Evolutionary conservation across 176 grass and related monocot species (phyloP), one percentile per base, ranked within the genome.

Genomic region (Oropetium thomaeum): DNA sequence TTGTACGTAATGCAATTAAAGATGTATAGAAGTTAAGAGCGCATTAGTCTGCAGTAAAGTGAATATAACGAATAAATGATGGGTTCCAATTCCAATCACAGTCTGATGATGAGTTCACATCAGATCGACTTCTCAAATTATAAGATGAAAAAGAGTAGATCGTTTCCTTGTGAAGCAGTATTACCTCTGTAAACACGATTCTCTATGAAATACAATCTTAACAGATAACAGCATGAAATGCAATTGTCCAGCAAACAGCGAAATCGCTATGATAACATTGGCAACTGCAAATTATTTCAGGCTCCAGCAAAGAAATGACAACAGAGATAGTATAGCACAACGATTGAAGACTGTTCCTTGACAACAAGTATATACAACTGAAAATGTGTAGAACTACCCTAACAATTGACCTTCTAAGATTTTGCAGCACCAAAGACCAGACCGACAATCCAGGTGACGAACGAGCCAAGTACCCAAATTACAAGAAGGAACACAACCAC

Each of bases 401-500:
- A 53, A 53, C n/a, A 15, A 51, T 10, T 17, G 15, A 53, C 20
- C 28, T 48, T 20, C 79, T 92, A 92, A 43, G 89, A 76, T 72
- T 85, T 89, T 4, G 81, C 84, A 70, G 58, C 84, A 60, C 79
- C 84, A 30, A 86, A 70, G 31, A 79, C 73, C 45, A 99, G 67
- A 77, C 96, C 82, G 22, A 74, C 41, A 51, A 95, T 79, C 89
- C 82, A 99, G n/a, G 73, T 83, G 78, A 79, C 10, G 35, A 95
- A n/a, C 5, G 87, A 95, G 40, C 84, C 86, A 69, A 84, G 22
- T 16, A 84, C 34, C 79, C 88, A 92, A 3, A 82, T 58, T 23
- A 95, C 42, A 26, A 99, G 82, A 29, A 95, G 60, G 83, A 95
- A 95, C 69, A 95, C 89, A 8, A 80, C 14, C 12, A 86, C 12